A percentile compares a stretch with the other conserved stretches of the same genome.
These are phyloP conservation scores for Corynespora cassiicola DNA, from an alignment of 2,329 filamentous ascomycete species.

Conservation along the genomic window DNA sequence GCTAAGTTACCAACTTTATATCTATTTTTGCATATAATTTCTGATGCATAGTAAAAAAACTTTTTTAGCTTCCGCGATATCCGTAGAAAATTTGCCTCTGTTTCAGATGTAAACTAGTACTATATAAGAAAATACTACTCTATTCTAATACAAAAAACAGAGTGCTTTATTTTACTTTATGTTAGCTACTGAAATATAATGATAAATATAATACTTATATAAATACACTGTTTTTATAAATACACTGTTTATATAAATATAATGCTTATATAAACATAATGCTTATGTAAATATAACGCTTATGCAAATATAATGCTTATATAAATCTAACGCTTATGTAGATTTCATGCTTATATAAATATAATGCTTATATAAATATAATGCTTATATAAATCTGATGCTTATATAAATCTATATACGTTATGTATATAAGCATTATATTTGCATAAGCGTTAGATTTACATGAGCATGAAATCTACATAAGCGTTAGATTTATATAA, in stretches of 20 bases:
- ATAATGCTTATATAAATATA: constrained; percentile 5
- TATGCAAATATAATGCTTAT: constrained; percentile 4
- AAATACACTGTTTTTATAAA: constrained; percentile 4
- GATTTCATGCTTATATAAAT: constrained; percentile 6
- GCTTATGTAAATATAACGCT: constrained; percentile 4
- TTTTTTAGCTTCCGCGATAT: background rate
- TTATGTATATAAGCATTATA: too few relatives aligned
- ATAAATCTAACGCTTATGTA: too few relatives aligned
- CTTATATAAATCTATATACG: too few relatives aligned
- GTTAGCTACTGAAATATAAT: constrained; percentile 7
- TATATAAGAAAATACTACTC: constrained; percentile 8
- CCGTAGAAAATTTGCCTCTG: background rate
- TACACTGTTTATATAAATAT: constrained; percentile 1
- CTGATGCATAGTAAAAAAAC: background rate
- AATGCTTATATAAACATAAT: constrained; percentile 2
- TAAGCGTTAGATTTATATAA: too few relatives aligned
- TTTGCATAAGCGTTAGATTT: too few relatives aligned
- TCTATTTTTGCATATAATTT: background rate
- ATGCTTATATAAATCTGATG: constrained; percentile 4
- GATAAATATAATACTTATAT: constrained; percentile 1
- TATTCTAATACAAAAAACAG: constrained; percentile 9
- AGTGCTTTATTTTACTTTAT: constrained; percentile 7
- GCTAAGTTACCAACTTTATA: constrained; percentile 4
- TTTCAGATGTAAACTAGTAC: background rate
- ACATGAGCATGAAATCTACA: too few relatives aligned